Evolutionary conservation across 192 early-diverging fungal genomes (phyloP), one percentile per base, ranked within the genome.

Genomic region (Lunasporangiospora selenospora): DNA sequence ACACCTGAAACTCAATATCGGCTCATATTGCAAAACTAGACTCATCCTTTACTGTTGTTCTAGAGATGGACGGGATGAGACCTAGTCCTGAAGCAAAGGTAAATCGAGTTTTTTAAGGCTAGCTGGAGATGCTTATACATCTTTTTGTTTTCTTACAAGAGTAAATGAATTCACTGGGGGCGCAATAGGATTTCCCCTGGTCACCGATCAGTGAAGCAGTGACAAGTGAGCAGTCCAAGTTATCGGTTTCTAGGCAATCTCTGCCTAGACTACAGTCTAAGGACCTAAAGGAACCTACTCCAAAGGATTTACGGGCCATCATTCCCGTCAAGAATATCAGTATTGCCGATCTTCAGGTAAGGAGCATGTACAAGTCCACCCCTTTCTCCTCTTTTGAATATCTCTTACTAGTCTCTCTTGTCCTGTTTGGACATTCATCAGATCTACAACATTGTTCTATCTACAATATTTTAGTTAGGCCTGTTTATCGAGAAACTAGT

Each of bases 151-250:
- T 29, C 13, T 31, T 36, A 39, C n/a, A 15, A 71, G 67, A 26
- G 37, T 3, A n/a, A n/a, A n/a, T n/a, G n/a, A n/a, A n/a, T n/a
- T n/a, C n/a, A n/a, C n/a, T n/a, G n/a, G n/a, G n/a, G n/a, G n/a
- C n/a, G n/a, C n/a, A n/a, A n/a, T n/a, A n/a, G n/a, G 53, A 62
- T n/a, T 71, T 71, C 37, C 58, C 53, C 6, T 71, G 67, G 67
- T 40, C 67, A 16, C 67, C 67, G 2, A 61, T 71, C 3, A 57
- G 53, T 26, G 38, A 36, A 15, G 9, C 53, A 3, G 19, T 19
- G 0, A 11, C 32, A 10, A 7, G 12, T 0, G 67, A 71, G 30
- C 59, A 34, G 13, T 38, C 46, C 9, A 71, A 71, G 33, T 15
- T 71, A 1, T 71, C 67, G 16, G 32, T 41, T 2, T 40, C 38